A percentile compares a stretch with the other conserved stretches of the same genome.
These are phyloP conservation scores for Pseudocercospora crystallina DNA, from an alignment of 2,329 filamentous ascomycete genomes.

Conservation along the genomic window DNA sequence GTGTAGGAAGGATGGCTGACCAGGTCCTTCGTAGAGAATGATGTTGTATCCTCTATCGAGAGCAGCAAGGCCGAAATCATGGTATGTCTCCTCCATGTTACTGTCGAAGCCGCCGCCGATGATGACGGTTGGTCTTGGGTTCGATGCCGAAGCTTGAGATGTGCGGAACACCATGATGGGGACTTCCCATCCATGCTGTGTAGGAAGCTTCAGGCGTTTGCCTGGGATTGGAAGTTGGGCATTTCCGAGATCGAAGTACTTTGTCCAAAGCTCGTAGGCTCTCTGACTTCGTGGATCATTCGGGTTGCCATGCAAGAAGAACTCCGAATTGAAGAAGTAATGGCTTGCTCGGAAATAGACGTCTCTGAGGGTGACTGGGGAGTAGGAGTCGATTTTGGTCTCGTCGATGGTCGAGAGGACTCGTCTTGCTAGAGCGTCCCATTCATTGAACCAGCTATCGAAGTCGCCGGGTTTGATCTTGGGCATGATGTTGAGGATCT, in stretches of 20 bases:
- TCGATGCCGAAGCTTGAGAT: not conserved
- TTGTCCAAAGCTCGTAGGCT: no score
- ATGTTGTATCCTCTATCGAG: slow-evolving; percentile 35
- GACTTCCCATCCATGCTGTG: slow-evolving; percentile 10
- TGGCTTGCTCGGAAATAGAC: slow-evolving; percentile 33
- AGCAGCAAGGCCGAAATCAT: slow-evolving; percentile 28
- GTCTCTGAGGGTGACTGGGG: not conserved
- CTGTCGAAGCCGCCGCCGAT: slow-evolving; percentile 33
- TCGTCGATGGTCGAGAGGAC: slow-evolving; percentile 20
- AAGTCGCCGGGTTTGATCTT: slow-evolving; percentile 15
- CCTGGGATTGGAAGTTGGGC: no score
- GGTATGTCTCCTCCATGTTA: slow-evolving; percentile 33
- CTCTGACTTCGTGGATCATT: slow-evolving; percentile 40
- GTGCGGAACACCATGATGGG: not conserved
- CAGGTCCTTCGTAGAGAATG: slow-evolving; percentile 37
- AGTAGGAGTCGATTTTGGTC: not conserved
- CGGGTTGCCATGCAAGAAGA: slow-evolving; percentile 46
- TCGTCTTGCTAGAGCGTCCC: slow-evolving; percentile 7
- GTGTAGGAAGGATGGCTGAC: slow-evolving; percentile 32
- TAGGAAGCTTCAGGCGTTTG: not conserved
- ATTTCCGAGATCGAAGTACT: no score
- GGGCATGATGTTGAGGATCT: slow-evolving; percentile 6
- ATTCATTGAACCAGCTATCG: slow-evolving; percentile 17
- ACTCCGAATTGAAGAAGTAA: slow-evolving; percentile 42
- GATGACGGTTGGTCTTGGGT: slow-evolving; percentile 24